Conservation (phyloP, 176 grass and related monocot genomes). For the Juncus effusus region DNA sequence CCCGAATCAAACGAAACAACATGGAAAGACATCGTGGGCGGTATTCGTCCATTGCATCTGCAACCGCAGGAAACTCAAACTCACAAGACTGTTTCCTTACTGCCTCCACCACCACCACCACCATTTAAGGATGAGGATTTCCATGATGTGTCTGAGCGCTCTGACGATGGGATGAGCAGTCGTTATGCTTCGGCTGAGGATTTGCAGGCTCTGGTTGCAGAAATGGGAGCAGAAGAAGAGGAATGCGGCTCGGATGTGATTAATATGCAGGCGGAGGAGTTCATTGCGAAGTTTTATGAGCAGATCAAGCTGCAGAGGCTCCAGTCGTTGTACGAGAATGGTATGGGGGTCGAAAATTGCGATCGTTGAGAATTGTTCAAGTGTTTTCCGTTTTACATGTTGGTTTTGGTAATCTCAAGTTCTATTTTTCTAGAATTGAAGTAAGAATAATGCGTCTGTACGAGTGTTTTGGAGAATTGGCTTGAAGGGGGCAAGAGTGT, state of each 20-base stretch:
- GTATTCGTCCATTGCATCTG: conserved; percentile 54
- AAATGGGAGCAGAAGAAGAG: not conserved
- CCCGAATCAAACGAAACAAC: not conserved
- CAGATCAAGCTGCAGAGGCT: conserved; percentile 54
- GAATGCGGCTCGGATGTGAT: conserved; percentile 31
- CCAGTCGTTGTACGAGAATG: conserved; percentile 20
- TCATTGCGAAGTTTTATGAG: conserved; percentile 62
- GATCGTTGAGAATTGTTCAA: conserved; percentile 3
- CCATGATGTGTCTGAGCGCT: conserved; percentile 35
- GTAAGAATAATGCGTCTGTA: too few relatives aligned
- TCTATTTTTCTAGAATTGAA: too few relatives aligned
- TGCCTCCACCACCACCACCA: conserved; percentile 28
- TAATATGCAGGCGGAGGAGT: conserved; percentile 53
- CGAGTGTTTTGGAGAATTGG: too few relatives aligned
- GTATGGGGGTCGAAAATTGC: conserved; percentile 1
- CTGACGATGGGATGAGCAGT: conserved; percentile 31
- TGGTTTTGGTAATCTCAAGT: not conserved
- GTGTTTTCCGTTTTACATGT: not conserved
- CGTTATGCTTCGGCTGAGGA: conserved; percentile 50
- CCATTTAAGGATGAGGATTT: conserved; percentile 36
- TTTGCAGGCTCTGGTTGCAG: conserved; percentile 22
- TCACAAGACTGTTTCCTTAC: conserved; percentile 7
- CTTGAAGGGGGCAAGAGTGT: too few relatives aligned
- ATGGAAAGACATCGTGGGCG: conserved; percentile 46
- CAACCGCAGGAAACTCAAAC: conserved; percentile 30